Conservation (phyloP, 345 rosid species). For the Euphorbia peplus region DNA sequence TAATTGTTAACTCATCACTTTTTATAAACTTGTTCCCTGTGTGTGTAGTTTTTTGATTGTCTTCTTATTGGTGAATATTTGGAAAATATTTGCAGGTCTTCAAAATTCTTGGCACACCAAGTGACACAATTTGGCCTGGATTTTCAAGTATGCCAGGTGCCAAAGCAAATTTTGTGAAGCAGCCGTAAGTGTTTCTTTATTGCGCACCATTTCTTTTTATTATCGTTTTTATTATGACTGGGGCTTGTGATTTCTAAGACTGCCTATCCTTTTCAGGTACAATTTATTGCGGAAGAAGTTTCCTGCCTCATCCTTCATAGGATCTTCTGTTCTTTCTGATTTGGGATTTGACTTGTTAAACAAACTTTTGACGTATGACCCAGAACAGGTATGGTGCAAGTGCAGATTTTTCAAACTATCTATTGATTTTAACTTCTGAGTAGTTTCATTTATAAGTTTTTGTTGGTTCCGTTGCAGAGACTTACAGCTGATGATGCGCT, state of each 20-base stretch:
- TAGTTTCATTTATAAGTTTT: conserved; percentile 4
- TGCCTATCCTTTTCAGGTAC: conserved; percentile 39
- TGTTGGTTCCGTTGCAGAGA: conserved; percentile 47
- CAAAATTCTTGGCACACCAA: conserved; percentile 75
- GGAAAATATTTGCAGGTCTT: conserved; percentile 47
- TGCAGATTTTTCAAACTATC: background rate
- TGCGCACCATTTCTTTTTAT: background rate
- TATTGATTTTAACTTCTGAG: background rate
- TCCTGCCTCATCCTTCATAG: conserved; percentile 70
- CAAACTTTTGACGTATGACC: conserved; percentile 62
- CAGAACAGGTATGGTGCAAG: conserved; percentile 51
- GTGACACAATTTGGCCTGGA: conserved; percentile 65
- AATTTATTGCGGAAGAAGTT: conserved; percentile 74
- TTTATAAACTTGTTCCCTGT: background rate
- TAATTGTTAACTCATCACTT: conserved; percentile 12
- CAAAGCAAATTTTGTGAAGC: conserved; percentile 61
- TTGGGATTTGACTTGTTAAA: conserved; percentile 75
- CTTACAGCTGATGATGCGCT: conserved; percentile 74
- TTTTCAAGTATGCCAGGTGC: conserved; percentile 60
- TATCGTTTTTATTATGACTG: background rate
- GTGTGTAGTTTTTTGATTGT: background rate
- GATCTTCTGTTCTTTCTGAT: conserved; percentile 72
- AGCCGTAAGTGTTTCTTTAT: conserved; percentile 40
- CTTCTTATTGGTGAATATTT: background rate
- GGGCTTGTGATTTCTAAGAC: background rate